Evolutionary conservation across 805 yeast species (phyloP).

Genomic region (Saturnispora hagleri): DNA sequence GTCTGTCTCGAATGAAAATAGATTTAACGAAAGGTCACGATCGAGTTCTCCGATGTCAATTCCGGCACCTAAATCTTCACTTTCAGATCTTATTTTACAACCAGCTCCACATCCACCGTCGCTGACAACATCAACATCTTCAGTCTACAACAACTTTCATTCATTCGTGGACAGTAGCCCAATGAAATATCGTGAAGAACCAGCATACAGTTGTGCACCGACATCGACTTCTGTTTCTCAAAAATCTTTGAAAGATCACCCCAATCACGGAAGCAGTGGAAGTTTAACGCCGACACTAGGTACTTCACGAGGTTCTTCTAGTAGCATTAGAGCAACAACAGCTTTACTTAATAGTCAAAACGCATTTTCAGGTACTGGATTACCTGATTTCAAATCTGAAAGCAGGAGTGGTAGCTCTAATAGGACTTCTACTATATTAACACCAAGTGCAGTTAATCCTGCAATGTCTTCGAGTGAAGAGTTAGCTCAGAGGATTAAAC

Average conservation of each 20-base stretch:
- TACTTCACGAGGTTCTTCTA: constrained; percentile 2
- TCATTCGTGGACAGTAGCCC: not conserved
- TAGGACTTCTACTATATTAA: not conserved
- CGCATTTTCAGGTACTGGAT: not conserved
- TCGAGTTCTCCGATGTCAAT: constrained; percentile 11
- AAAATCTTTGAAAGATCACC: not conserved
- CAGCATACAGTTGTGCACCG: not conserved
- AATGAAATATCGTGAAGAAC: constrained; percentile 1
- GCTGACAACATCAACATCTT: constrained; percentile 5
- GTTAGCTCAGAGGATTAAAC: constrained; percentile 2
- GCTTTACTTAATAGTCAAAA: constrained; percentile 1
- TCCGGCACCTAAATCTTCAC: constrained; percentile 2
- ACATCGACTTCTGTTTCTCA: not conserved
- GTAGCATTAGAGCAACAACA: constrained; percentile 5
- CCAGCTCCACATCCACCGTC: constrained; percentile 6
- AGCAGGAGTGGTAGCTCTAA: constrained; percentile 2
- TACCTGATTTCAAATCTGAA: not conserved
- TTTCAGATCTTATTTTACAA: not conserved
- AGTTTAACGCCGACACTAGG: not conserved
- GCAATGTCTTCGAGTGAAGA: constrained; percentile 1
- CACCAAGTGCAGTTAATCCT: not conserved
- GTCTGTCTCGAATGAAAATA: not conserved
- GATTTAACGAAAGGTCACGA: constrained; percentile 12
- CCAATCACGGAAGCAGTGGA: not conserved
- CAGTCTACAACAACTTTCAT: constrained; percentile 1